Conservation (phyloP, 148 eudicot genomes). For the Chenopodium quinoa region DNA sequence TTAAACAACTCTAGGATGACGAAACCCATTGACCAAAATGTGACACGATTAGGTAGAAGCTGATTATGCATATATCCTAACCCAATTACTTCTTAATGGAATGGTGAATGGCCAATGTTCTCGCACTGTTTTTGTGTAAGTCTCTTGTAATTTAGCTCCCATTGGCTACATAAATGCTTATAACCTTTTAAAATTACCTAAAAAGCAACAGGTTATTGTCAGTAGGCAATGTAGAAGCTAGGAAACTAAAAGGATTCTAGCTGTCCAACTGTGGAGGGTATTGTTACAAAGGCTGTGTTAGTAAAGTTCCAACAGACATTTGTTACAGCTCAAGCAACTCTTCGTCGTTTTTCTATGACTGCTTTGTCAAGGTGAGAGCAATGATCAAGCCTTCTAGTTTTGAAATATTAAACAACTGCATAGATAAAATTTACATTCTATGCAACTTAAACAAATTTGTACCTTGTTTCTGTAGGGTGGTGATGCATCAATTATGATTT, state of each 20-base stretch:
- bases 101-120: neutral
- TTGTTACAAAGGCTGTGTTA: neutral
- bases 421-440: too few relatives aligned
- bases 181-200: neutral
- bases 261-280: neutral
- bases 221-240: neutral
- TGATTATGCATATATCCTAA: neutral
- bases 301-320: neutral
- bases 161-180: neutral
- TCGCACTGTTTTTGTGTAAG: neutral
- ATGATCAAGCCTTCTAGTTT: neutral
- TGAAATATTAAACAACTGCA: neutral
- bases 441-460: neutral
- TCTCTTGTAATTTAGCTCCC: neutral
- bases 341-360: neutral
- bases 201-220: neutral
- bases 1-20: neutral
- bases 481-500: neutral
- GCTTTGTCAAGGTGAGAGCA: neutral
- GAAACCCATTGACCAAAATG: neutral
- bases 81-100: neutral
- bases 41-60: conserved; percentile 1
- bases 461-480: neutral
- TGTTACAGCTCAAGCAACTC: neutral
- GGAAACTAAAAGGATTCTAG: neutral